Evolutionary conservation across 805 yeast species (phyloP).

Genomic region (Lachancea quebecensis): DNA sequence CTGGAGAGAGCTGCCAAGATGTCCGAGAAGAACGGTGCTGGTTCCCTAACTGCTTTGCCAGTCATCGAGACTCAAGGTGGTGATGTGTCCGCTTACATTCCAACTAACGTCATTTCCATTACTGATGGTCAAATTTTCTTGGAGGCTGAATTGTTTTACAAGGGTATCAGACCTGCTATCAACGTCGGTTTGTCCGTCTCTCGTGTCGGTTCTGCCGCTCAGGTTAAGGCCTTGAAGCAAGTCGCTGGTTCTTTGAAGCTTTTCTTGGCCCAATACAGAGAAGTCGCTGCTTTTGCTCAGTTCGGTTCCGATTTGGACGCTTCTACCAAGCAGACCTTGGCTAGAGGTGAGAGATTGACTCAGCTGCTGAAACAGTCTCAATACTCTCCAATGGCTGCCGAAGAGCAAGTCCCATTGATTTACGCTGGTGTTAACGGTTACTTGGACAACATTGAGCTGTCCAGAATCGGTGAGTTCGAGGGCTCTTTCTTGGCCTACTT

Average conservation of each 20-base stretch:
- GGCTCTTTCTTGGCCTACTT: slow-evolving; percentile 84
- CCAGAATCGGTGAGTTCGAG: slow-evolving; percentile 88
- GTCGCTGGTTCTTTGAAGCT: slow-evolving; percentile 99
- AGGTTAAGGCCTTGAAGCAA: slow-evolving; percentile 96
- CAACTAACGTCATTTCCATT: slow-evolving; percentile 95
- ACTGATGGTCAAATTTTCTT: slow-evolving; percentile 98
- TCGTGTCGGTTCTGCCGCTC: slow-evolving; percentile 99
- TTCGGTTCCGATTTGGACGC: slow-evolving; percentile 99
- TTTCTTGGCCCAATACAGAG: slow-evolving; percentile 99
- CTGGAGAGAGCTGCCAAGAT: slow-evolving; percentile 97
- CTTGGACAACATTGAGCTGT: slow-evolving; percentile 81
- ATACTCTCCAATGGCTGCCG: slow-evolving; percentile 94
- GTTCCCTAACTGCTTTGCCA: slow-evolving; percentile 94
- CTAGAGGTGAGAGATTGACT: slow-evolving; percentile 99
- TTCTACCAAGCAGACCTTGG: slow-evolving; percentile 96
- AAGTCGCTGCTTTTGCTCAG: slow-evolving; percentile 99
- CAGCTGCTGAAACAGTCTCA: slow-evolving; percentile 98
- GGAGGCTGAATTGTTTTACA: slow-evolving; percentile 99
- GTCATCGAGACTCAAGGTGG: slow-evolving; percentile 98
- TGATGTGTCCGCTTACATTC: slow-evolving; percentile 97
- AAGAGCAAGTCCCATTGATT: slow-evolving; percentile 97
- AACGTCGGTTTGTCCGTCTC: slow-evolving; percentile 99
- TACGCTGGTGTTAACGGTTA: slow-evolving; percentile 99
- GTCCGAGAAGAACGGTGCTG: slow-evolving; percentile 83
- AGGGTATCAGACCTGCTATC: slow-evolving; percentile 99